Evolutionary conservation across 495 filamentous ascomycete species (phyloP).

Genomic region (Copromyces sp.): DNA sequence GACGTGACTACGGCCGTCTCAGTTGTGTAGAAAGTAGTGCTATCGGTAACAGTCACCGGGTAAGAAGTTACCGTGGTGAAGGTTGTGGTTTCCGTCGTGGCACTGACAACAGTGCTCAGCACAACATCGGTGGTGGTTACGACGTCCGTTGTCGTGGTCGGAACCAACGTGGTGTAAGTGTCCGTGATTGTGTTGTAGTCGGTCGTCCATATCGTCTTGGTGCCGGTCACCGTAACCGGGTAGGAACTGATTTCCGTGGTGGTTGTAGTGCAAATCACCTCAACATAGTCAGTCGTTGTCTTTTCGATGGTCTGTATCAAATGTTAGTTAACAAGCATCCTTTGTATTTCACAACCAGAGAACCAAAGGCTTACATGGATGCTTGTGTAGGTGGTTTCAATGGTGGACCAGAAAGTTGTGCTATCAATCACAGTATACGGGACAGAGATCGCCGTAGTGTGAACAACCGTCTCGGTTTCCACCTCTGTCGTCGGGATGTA

Average conservation of each 20-base stretch:
- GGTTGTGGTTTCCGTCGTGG: conserved; percentile 20
- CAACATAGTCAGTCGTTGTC: not conserved
- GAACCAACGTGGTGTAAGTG: conserved; percentile 20
- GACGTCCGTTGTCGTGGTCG: conserved; percentile 16
- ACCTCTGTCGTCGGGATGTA: conserved; percentile 2
- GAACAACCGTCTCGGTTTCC: conserved; percentile 2
- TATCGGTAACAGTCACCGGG: conserved; percentile 13
- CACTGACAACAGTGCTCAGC: conserved; percentile 1
- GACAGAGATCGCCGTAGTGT: conserved; percentile 2
- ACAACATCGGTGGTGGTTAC: conserved; percentile 16
- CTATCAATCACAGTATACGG: conserved; percentile 5
- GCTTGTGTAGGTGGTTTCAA: conserved; percentile 2
- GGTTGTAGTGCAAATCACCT: conserved; percentile 7
- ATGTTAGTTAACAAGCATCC: not conserved
- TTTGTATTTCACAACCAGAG: not conserved
- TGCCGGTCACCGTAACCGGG: conserved; percentile 14
- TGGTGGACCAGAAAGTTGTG: conserved; percentile 4
- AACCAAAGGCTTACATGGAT: not conserved
- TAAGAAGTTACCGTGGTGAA: conserved; percentile 11
- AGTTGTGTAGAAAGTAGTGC: conserved; percentile 12
- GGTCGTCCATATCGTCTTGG: conserved; percentile 18
- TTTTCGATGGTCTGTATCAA: not conserved
- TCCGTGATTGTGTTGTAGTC: conserved; percentile 11
- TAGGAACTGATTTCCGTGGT: conserved; percentile 6
- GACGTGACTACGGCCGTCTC: conserved; percentile 9